These are phyloP conservation scores for Hypoxylon sp. DNA, from an alignment of 2,329 filamentous ascomycete species.

Conservation along the genomic window DNA sequence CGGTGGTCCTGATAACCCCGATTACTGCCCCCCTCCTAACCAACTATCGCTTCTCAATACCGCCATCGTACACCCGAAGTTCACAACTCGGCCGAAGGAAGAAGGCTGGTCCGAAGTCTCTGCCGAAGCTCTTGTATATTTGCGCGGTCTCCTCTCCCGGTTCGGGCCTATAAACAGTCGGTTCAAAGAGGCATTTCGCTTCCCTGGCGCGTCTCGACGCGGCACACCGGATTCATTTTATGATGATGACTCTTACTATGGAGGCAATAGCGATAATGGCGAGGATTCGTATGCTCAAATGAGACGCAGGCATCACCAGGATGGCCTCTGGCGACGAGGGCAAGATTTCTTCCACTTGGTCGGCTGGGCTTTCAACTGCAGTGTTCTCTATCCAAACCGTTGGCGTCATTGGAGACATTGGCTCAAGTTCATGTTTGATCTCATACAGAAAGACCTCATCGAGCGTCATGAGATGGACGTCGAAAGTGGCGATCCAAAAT, in stretches of 20 bases:
- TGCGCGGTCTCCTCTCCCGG: conserved; percentile 74
- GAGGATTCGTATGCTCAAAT: conserved; percentile 66
- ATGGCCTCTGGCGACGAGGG: conserved; percentile 79
- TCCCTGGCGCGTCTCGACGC: conserved; percentile 58
- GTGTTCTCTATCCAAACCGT: conserved; percentile 75
- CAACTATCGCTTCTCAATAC: conserved; percentile 84
- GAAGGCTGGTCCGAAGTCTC: conserved; percentile 72
- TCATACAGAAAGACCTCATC: conserved; percentile 78
- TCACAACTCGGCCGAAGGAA: conserved; percentile 78
- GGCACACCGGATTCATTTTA: conserved; percentile 56
- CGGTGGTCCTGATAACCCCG: conserved; percentile 53
- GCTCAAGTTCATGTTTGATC: conserved; percentile 83
- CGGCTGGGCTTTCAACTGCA: conserved; percentile 95
- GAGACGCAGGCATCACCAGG: conserved; percentile 69
- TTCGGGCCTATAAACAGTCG: conserved; percentile 78
- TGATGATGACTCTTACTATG: conserved; percentile 61
- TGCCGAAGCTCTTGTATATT: conserved; percentile 75
- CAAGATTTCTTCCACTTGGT: conserved; percentile 90
- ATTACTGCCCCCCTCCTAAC: conserved; percentile 75
- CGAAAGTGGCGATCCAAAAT: conserved; percentile 50
- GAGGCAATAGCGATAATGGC: conserved; percentile 63
- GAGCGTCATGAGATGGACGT: conserved; percentile 66
- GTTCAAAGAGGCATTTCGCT: conserved; percentile 79
- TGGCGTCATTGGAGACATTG: conserved; percentile 88
- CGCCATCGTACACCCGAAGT: conserved; percentile 82